Conservation (phyloP, 1,139 yeast species). For the Petasospora rhodanensis region DNA sequence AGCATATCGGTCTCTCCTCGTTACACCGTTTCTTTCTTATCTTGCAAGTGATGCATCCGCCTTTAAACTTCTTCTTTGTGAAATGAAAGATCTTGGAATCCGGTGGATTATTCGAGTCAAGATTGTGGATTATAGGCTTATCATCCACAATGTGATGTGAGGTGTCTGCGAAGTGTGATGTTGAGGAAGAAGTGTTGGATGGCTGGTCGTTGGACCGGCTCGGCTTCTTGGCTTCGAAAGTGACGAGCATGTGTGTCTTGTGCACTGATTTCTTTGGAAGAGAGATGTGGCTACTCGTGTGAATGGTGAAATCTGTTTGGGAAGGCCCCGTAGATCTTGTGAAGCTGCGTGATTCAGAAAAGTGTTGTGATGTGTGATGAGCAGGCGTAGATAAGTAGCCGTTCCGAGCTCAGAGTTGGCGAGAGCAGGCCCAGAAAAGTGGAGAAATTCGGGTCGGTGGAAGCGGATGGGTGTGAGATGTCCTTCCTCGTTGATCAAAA, state of each 20-base stretch:
- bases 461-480: too few relatives aligned
- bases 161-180: background rate
- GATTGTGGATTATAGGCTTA: conserved; percentile 16
- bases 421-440: too few relatives aligned
- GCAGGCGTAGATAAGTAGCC: too few relatives aligned
- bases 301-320: too few relatives aligned
- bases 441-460: too few relatives aligned
- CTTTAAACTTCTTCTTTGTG: conserved; percentile 37
- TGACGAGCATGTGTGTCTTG: conserved; percentile 19
- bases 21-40: conserved; percentile 60
- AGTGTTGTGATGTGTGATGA: too few relatives aligned
- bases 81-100: conserved; percentile 21
- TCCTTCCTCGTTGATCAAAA: too few relatives aligned
- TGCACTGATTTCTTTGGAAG: too few relatives aligned
- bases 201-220: background rate
- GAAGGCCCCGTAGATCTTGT: too few relatives aligned
- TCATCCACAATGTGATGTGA: conserved; percentile 5
- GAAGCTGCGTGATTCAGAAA: too few relatives aligned
- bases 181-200: background rate
- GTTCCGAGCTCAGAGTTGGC: too few relatives aligned
- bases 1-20: conserved; percentile 50
- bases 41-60: conserved; percentile 61
- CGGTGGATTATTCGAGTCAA: conserved; percentile 13
- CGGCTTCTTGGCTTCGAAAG: conserved; percentile 16
- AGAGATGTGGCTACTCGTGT: too few relatives aligned